These are phyloP conservation scores for Candida adriatica DNA, from an alignment of 805 yeast species.

Conservation along the genomic window DNA sequence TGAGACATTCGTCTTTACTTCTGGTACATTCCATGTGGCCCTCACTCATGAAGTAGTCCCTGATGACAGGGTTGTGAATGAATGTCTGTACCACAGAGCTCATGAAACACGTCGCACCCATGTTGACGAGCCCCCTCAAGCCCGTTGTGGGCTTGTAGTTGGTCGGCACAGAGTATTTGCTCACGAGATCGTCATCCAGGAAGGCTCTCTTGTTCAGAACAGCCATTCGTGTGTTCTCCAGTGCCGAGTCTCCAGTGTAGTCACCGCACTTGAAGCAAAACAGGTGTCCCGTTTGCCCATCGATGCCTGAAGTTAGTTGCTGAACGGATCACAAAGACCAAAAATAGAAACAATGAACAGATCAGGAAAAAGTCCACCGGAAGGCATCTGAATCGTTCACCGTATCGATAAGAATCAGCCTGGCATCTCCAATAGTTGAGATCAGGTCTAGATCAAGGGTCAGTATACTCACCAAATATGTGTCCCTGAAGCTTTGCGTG, in stretches of 20 bases:
- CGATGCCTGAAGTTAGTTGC: conserved; percentile 33
- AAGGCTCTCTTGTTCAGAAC: conserved; percentile 6
- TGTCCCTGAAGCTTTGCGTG: conserved; percentile 47
- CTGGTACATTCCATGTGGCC: conserved; percentile 54
- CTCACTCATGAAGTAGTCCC: conserved; percentile 71
- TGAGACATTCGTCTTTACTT: conserved; percentile 47
- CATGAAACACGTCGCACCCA: conserved; percentile 98
- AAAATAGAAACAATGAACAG: too few species aligned
- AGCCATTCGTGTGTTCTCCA: conserved; percentile 42
- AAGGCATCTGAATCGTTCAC: too few species aligned
- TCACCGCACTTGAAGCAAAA: conserved; percentile 77
- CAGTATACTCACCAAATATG: conserved; percentile 43
- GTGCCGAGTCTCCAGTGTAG: conserved; percentile 53
- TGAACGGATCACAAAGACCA: conserved; percentile 1
- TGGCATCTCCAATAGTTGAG: too few species aligned
- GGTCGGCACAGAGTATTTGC: conserved; percentile 27
- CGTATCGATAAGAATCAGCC: too few species aligned
- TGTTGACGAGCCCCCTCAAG: conserved; percentile 78
- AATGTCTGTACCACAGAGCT: conserved; percentile 85
- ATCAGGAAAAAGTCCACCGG: too few species aligned
- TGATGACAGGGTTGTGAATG: conserved; percentile 83
- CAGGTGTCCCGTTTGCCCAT: conserved; percentile 57
- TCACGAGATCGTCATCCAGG: conserved; percentile 24
- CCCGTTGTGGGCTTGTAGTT: conserved; percentile 61
- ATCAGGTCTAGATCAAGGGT: too few species aligned